A percentile compares a stretch with the other conserved stretches of the same genome.
Conservation (phyloP, 768 basidiomycete genomes). For the Pholiota molesta region DNA sequence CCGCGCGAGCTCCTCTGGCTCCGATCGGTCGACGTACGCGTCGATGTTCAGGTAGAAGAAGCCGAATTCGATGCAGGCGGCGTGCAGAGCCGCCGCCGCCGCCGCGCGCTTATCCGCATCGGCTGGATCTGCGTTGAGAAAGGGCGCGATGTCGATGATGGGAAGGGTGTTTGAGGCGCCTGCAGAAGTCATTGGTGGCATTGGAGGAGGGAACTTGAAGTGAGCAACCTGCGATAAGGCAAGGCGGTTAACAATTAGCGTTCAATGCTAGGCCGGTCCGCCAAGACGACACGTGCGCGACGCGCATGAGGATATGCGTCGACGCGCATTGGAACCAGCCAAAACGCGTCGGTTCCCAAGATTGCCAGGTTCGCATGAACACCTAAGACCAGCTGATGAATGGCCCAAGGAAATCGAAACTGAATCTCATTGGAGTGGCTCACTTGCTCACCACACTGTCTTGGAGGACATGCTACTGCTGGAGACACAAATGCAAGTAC, state of each 20-base stretch:
- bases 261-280: neutral
- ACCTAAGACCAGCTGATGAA: no score
- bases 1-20: constrained; percentile 65
- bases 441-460: no score
- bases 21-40: constrained; percentile 52
- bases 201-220: neutral
- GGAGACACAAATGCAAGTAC: no score
- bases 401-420: no score
- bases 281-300: no score
- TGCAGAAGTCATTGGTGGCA: constrained; percentile 6
- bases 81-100: constrained; percentile 62
- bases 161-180: constrained; percentile 46
- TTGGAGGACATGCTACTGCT: no score
- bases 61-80: constrained; percentile 76
- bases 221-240: neutral
- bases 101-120: constrained; percentile 42
- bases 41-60: constrained; percentile 89
- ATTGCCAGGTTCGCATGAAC: no score
- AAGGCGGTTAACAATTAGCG: neutral
- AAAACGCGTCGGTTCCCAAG: no score
- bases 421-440: no score
- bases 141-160: constrained; percentile 74
- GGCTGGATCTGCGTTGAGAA: constrained; percentile 41
- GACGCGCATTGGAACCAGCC: no score
- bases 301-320: no score